Base-by-base conservation (phyloP, 176 grass and related monocot species). In the Themeda triandra region DNA sequence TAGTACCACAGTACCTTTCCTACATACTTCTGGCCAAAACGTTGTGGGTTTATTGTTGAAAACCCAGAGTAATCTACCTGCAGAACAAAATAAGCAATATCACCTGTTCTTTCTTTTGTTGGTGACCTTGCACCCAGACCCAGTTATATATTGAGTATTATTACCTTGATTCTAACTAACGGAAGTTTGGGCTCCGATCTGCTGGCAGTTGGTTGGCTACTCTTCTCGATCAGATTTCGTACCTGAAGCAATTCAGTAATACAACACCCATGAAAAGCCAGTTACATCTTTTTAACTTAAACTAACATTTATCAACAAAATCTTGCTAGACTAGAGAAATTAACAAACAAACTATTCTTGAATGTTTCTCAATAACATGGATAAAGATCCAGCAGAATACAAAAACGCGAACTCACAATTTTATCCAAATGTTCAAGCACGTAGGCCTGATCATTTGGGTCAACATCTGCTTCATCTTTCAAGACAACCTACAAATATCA, bases 381-480 rank as follows among this genome's bases (percentile, higher is more conserved):
- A 68, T 11, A 60, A 41, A n/a, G 19, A 32, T 60, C 30, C 64
- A 58, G 77, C 36, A 73, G 17, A 56, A 73, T 73, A 53, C 60
- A 72, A 33, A 76, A 49, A 45, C 45, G 19, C 53, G 63, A 54
- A 90, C 81, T 89, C 91, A 96, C 92, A 88, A 88, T 83, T 95
- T 91, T 93, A 83, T 98, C 93, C 88, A 96, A 84, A 90, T 99
- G 85, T 86, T 96, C 93, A 87, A 99, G 93, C 70, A 99, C 93
- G 63, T 91, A 99, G 69, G 62, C 83, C 82, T 96, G 96, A 82
- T 99, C 93, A 76, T 92, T 94, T 27, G 91, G 81, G 73, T 99
- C 91, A 85, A 96, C 84, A 83, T 90, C 96, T 63, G 84, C 88
- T 92, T 92, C 96, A 88, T 99, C 96, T 92, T 99, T 99, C 31